Base-by-base conservation (phyloP, 1,284 basidiomycete species). In the Naganishia sp. region DNA sequence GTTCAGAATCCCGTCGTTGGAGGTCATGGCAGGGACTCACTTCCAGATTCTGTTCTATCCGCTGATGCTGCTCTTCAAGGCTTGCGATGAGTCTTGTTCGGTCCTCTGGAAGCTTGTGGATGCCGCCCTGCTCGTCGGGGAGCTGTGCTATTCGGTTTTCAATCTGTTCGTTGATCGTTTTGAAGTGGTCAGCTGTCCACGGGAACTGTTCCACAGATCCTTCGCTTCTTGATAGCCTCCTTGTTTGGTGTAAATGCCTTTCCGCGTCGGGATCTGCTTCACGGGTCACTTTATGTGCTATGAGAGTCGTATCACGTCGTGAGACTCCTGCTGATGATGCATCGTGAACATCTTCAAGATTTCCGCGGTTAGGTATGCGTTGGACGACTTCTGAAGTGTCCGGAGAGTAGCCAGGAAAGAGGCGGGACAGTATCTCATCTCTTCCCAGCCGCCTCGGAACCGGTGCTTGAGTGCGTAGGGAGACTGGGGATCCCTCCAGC, bases 21-120 rank as follows among this genome's bases (percentile, higher is more conserved):
- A 18, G 17, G 28, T 11, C 6, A n/a, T 2, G 31, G 39, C 11
- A 15, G 13, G 21, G 28, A 61, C 58, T 28, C 31, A 61, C 58
- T 28, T 46, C 47, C 32, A 61, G 58, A n/a, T 50, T 61, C 39
- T 39, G 42, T n/a, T 61, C 49, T 47, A 61, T 61, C 39, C 39
- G 58, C 13, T 61, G 31, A 42, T 61, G 58, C 21, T 42, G 58
- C 28, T 47, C 58, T 3, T 42, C 35, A 47, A 61, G 23, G n/a
- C 47, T 47, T 23, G 39, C 39, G 47, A 61, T 61, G 28, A 41
- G 23, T 28, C 31, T 21, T 9, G 43, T 58, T 32, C 28, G 56
- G 35, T 39, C 35, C 35, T 9, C 10, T 2, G 35, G 35, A 39
- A 39, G 32, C 43, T 47, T 13, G 9, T 21, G 23, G 18, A 18